These are phyloP conservation scores for Physcomitrium patens DNA, from an alignment of 225 moss, liverwort and hornwort genomes.

Conservation along the genomic window DNA sequence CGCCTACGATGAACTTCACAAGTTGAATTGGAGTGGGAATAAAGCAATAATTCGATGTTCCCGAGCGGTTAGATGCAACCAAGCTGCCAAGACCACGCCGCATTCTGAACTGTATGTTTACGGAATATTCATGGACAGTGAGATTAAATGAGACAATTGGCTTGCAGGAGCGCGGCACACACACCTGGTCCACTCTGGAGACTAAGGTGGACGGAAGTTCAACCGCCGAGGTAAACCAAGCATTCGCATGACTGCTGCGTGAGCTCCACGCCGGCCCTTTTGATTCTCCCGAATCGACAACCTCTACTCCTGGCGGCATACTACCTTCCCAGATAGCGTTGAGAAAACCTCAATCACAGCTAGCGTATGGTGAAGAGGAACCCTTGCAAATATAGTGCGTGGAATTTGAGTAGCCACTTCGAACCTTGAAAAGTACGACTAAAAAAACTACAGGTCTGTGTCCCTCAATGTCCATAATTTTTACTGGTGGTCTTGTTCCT, in stretches of 20 bases:
- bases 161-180: neutral
- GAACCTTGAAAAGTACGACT: too few relatives aligned
- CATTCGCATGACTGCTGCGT: constrained; percentile 24
- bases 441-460: too few relatives aligned
- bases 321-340: neutral
- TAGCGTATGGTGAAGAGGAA: too few relatives aligned
- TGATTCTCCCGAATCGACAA: neutral
- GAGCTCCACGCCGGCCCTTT: constrained; percentile 30
- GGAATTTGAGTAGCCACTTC: too few relatives aligned
- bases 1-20: neutral
- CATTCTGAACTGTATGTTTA: constrained; percentile 25
- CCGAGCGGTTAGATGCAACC: neutral
- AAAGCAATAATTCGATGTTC: neutral
- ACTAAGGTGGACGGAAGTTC: constrained; percentile 26
- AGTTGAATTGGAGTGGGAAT: neutral
- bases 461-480: too few relatives aligned
- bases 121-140: constrained; percentile 13
- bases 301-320: constrained; percentile 16
- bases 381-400: too few relatives aligned
- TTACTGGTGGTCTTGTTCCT: too few relatives aligned
- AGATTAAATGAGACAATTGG: neutral
- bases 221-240: constrained; percentile 30
- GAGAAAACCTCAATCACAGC: too few relatives aligned
- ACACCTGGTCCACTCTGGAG: constrained; percentile 50
- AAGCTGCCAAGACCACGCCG: neutral